Evolutionary conservation across 805 yeast species (phyloP), one percentile per base, ranked within the genome.

Genomic region (Vanderwaltozyma polyspora): DNA sequence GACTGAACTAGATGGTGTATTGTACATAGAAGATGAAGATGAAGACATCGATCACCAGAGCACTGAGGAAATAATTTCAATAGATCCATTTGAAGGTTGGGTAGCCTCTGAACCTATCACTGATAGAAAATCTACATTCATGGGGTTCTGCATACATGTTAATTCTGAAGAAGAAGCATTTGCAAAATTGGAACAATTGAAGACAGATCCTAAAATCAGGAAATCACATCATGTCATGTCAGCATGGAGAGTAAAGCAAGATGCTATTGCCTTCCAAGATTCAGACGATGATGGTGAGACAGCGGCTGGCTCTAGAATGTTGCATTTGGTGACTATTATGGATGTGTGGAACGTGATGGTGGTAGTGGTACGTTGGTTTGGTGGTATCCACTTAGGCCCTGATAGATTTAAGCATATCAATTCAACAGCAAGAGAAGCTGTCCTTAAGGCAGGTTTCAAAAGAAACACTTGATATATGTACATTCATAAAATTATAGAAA

Each of bases 211-310:
- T 25, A 79, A 74, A 53, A 66, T 91, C 12, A 55, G 75, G 6
- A 67, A 70, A 41, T 78, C 95, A 0, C 55, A 70, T 1, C 97
- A 89, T 57, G 78, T 79, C 40, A 91, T 91, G 77, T 71, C 76
- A 12, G 91, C 95, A 0, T 87, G 89, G 79, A 63, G 97, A 42
- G 79, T 91, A 3, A 66, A 66, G 36, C 55, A 51, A 1, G 48
- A 60, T 19, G 83, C 77, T 0, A 70, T 74, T 0, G 65, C 69
- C 25, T 70, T 67, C 31, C 91, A 83, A 47, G 96, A 91, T 47
- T 86, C 83, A 46, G 96, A 91, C 51, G 97, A 91, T 55, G 98
- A 89, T 52, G 98, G 98, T 3, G 98, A 91, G 52, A 70, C 93
- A 0, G 97, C 97, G 1, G 95, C 97, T 1, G 98, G 98, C 8